These are phyloP conservation scores for Durotheca rogersii DNA, from an alignment of 495 filamentous ascomycete genomes.

Conservation along the genomic window DNA sequence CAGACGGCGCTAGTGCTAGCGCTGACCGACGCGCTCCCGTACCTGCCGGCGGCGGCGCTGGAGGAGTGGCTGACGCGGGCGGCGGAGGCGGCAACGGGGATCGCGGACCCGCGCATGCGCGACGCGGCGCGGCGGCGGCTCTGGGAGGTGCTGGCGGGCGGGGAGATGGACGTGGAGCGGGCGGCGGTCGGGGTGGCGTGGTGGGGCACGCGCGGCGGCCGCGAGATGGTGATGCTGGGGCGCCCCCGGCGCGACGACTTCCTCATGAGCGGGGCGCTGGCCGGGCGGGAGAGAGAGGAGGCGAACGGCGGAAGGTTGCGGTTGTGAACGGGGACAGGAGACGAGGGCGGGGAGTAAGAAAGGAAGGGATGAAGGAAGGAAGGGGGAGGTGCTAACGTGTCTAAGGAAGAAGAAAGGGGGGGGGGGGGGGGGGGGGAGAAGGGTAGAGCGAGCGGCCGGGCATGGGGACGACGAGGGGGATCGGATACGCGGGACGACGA, in stretches of 20 bases:
- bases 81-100: slow-evolving; percentile 64
- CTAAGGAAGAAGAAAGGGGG: no score
- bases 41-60: slow-evolving; percentile 65
- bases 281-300: slow-evolving; percentile 8
- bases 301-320: slow-evolving; percentile 20
- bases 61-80: slow-evolving; percentile 65
- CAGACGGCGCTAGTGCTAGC: slow-evolving; percentile 78
- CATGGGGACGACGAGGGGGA: no score
- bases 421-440: no score
- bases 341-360: no score
- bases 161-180: slow-evolving; percentile 91
- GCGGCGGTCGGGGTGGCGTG: slow-evolving; percentile 79
- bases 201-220: slow-evolving; percentile 64
- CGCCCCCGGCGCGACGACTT: slow-evolving; percentile 18
- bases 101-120: slow-evolving; percentile 62
- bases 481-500: no score
- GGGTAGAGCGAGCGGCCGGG: no score
- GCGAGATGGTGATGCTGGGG: slow-evolving; percentile 40
- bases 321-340: not conserved
- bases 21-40: slow-evolving; percentile 78
- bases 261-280: slow-evolving; percentile 51
- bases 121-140: slow-evolving; percentile 70
- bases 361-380: no score
- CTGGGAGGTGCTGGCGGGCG: slow-evolving; percentile 79
- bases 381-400: no score